Evolutionary conservation across 176 grass and related monocot species (phyloP), one percentile per base, ranked within the genome.

Genomic region (Oryza australiensis): DNA sequence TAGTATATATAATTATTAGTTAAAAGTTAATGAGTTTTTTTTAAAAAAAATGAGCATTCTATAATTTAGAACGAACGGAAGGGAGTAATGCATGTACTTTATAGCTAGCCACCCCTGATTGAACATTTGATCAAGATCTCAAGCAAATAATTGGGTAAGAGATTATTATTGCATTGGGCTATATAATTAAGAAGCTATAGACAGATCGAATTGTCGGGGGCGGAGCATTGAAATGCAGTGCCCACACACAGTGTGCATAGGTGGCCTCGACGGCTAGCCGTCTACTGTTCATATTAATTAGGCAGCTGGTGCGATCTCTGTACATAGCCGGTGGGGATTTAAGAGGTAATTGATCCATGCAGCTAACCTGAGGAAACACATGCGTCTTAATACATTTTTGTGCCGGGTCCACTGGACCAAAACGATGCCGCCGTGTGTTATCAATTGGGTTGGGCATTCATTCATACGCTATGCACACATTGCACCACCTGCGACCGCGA

Each of bases 251-350:
- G 38, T 40, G 28, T 13, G 42, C 23, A 4, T 67, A 12, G 62
- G 70, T 81, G 84, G 46, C 34, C 70, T 70, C 41, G 76, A 24
- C 48, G 64, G 35, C 63, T 60, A 68, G 71, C 20, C 59, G 72
- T 20, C 48, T 26, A 15, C 38, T 35, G 35, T 41, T 81, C 37
- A 22, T 62, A 87, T 84, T 75, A 75, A 79, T 79, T 46, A 84
- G 37, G 63, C 24, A 15, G 87, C 64, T 70, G 70, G 55, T 13
- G 63, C n/a, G 28, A 84, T 69, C 76, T 74, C 48, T 64, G 68
- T 80, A 68, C 38, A 26, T 64, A 27, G 65, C 82, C 77, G 64
- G 82, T 77, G 77, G 77, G 77, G 87, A 77, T 84, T 85, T 84
- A 70, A 70, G 43, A 33, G 24, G 66, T 81, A 85, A 85, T 71